Percentiles rank a stretch among this genome's conserved stretches.
Evolutionary conservation across 257 asterid genomes (phyloP).

Genomic region (Nicotiana tabacum): DNA sequence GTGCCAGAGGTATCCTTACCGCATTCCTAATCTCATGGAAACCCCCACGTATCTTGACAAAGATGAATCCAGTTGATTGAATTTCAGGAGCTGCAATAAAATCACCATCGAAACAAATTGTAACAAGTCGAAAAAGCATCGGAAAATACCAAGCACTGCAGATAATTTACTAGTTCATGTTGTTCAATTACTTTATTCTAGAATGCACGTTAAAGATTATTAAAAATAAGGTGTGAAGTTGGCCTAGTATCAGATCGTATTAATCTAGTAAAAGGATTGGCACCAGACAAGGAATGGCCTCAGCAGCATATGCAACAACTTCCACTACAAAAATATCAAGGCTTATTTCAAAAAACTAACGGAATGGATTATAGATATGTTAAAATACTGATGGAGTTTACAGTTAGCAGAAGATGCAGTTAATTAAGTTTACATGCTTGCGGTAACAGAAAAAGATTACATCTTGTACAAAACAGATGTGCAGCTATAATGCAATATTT

Average conservation of each 20-base stretch:
- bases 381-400: not conserved
- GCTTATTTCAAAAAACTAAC: not conserved
- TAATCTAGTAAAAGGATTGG: not conserved
- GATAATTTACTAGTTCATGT: not conserved
- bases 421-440: not conserved
- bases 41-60: conserved; percentile 90
- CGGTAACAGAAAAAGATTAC: not conserved
- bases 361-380: not conserved
- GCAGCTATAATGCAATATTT: not conserved
- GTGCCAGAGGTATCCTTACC: conserved; percentile 36
- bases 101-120: not conserved
- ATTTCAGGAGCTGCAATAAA: conserved; percentile 55
- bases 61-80: conserved; percentile 58
- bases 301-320: not conserved
- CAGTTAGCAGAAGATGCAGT: not conserved
- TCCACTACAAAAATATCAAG: not conserved
- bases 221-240: not conserved
- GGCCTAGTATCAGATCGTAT: not conserved
- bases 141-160: not conserved
- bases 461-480: not conserved
- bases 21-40: conserved; percentile 94
- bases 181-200: not conserved
- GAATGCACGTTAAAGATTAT: not conserved
- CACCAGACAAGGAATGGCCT: not conserved
- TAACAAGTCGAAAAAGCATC: not conserved